Evolutionary conservation across 306 rosid species (phyloP), one percentile per base, ranked within the genome.

Genomic region (Quercus cerris): DNA sequence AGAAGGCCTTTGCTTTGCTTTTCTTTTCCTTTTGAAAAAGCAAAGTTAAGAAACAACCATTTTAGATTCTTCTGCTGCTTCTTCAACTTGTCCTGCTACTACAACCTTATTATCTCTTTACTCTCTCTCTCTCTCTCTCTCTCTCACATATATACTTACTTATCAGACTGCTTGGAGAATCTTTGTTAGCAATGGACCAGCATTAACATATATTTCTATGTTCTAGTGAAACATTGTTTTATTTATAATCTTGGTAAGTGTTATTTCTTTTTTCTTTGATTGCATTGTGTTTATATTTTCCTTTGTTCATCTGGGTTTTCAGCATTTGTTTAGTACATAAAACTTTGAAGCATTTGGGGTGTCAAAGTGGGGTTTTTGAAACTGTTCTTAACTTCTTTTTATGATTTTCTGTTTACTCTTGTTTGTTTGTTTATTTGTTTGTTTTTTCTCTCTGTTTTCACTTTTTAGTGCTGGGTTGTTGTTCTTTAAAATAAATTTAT

Each of bases 21-120:
- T 28, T 74, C 76, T 64, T 44, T 56, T 57, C 85, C 88, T 84
- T 90, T 90, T 85, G 75, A 71, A 10, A 90, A 92, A 90, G 93
- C 85, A 74, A 79, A 76, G 71, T 87, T 38, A 38, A 44, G 75
- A 70, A 82, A 71, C 79, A 57, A 75, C 68, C 77, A 44, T 78
- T 76, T 83, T 81, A 87, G 87, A 86, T 88, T 90, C 93, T 91
- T 91, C 89, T 84, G 61, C 89, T 86, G 80, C 70, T 73, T 61
- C 83, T 62, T 51, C 74, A 55, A 18, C 78, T 77, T 30, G 57
- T 52, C n/a, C 46, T 74, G 20, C 46, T 38, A 30, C 74, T 61
- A 4, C 14, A 13, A 3, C 14, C 54, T 49, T 25, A 35, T 77
- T 25, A 59, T 52, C 56, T 33, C 57, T 81, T 68, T 81, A 71